A percentile compares a stretch with the other conserved stretches of the same genome.
phyloP scores from a whole-genome alignment of 257 asterid genomes.

The Nicotiana tomentosiformis region DNA sequence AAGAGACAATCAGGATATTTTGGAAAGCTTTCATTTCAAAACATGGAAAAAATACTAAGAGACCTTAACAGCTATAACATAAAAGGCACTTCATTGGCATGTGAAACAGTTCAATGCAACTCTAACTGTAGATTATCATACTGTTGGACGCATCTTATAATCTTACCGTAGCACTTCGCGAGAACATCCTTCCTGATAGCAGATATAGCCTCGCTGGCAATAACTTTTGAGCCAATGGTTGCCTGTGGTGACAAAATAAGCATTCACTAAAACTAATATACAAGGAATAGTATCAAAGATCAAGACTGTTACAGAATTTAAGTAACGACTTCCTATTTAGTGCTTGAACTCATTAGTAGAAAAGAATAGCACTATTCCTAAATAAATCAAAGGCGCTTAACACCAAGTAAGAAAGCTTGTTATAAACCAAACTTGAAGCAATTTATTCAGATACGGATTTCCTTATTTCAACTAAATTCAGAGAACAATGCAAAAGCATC shows the following conservation, averaged over 20 bases:
- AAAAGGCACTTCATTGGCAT: not conserved
- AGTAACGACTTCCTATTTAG: not conserved
- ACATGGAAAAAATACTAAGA: not conserved
- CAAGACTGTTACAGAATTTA: not conserved
- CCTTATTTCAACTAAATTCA: too few relatives aligned
- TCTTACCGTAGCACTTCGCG: slow-evolving; percentile 97
- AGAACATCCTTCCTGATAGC: slow-evolving; percentile 98
- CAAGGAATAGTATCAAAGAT: not conserved
- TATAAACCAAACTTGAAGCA: too few relatives aligned
- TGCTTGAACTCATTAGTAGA: not conserved
- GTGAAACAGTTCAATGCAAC: not conserved
- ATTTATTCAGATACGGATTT: too few relatives aligned
- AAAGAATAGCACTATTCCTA: too few relatives aligned
- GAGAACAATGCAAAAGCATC: too few relatives aligned
- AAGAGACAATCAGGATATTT: not conserved
- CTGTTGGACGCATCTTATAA: not conserved
- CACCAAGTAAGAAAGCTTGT: too few relatives aligned
- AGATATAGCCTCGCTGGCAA: slow-evolving; percentile 93
- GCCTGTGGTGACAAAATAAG: slow-evolving; percentile 49
- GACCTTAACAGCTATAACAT: not conserved
- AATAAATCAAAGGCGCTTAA: too few relatives aligned
- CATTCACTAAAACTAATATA: not conserved
- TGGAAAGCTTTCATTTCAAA: not conserved
- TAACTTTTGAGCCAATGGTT: slow-evolving; percentile 89
- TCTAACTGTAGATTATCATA: not conserved